phyloP scores from a whole-genome alignment of 176 grass and related monocot species.

The Otatea glauca region DNA sequence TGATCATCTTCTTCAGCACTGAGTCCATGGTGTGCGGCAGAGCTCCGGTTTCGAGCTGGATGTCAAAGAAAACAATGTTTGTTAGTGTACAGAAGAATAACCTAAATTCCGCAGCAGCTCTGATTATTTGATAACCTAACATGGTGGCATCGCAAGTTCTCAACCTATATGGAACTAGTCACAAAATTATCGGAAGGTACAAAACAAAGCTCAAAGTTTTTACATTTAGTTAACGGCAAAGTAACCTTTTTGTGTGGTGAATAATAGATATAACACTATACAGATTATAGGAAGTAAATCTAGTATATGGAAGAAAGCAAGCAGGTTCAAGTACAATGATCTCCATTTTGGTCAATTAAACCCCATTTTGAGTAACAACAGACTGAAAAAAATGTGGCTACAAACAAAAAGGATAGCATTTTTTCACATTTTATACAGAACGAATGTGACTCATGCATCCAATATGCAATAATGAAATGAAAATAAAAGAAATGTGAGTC shows the following conservation, averaged over 20 bases:
- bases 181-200: background rate
- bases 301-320: background rate
- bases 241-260: background rate
- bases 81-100: background rate
- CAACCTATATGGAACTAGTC: constrained; percentile 24
- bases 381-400: too few relatives aligned
- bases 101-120: constrained; percentile 4
- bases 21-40: constrained; percentile 46
- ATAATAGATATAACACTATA: background rate
- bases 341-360: background rate
- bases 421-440: background rate
- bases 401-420: background rate
- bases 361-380: background rate
- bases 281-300: too few relatives aligned
- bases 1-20: constrained; percentile 67
- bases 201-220: background rate
- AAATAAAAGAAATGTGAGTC: background rate
- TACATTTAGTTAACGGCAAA: background rate
- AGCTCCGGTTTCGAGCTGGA: constrained; percentile 70
- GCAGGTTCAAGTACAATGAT: background rate
- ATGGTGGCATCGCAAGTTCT: background rate
- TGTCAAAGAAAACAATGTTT: constrained; percentile 29
- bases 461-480: constrained; percentile 11
- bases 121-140: background rate
- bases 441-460: background rate